Base-by-base conservation (phyloP, 2,329 filamentous ascomycete species). In the Pestalotiopsis sp. region DNA sequence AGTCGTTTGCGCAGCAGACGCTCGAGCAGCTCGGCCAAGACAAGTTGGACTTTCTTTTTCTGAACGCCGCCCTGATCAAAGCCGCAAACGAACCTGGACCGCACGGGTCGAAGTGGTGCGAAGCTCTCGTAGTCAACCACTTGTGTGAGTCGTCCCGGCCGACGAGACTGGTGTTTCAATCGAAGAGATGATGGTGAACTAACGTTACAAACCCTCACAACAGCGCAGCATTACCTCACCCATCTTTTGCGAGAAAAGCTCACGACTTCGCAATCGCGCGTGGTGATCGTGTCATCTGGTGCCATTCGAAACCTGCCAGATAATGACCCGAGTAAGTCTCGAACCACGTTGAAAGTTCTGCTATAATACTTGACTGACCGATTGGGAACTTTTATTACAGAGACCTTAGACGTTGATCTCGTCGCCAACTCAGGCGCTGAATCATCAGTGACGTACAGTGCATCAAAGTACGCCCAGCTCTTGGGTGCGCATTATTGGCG, bases 401-500 rank as follows among this genome's bases (percentile, higher is more conserved):
- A 23, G 5, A 67, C 38, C 5, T 52, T 79, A 1, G 74, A 78
- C 20, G 62, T 71, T 7, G 72, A 79, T 36, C 71, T 77, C 62
- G 69, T 80, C 25, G 81, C 78, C 1, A 78, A 76, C 1, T 82
- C 84, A 0, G 82, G 80, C 3, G 75, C 75, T 0, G 72, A 75
- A 0, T 71, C 63, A 0, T 57, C 61, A 2, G 69, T 63, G 0
- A 76, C 82, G 9, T 88, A 88, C 70, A 25, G 71, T 9, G 77
- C 80, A 56, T 82, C 81, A 69, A 88, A 88, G 71, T 87, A 88
- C 68, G 78, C 82, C 0, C 84, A 85, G 70, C 80, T 88, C 0
- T 81, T 88, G 1, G 79, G 80, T 6, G 84, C 86, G 1, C 85
- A 88, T 62, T 88, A 85, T 85, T 88, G 86, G 86, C 84, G 85